Conservation (phyloP, 2,329 filamentous ascomycete species). For the Colletotrichum nymphaeae region DNA sequence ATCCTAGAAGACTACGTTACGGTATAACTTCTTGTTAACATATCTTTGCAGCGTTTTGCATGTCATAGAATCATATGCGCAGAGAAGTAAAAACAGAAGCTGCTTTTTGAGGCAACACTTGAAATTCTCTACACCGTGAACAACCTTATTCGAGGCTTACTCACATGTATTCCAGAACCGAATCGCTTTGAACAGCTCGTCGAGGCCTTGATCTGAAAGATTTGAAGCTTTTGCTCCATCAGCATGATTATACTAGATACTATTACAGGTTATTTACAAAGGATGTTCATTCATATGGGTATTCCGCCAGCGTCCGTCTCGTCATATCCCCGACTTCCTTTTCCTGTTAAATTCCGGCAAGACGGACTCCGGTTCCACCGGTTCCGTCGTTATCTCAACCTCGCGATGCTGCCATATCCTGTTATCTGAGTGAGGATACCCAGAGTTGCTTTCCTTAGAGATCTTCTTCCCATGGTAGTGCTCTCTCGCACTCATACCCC, state of each 20-base stretch:
- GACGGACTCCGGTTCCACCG: slow-evolving; percentile 29
- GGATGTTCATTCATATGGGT: neutral
- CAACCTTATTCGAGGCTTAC: neutral
- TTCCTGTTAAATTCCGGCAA: slow-evolving; percentile 7
- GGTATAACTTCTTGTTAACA: neutral
- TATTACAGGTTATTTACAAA: neutral
- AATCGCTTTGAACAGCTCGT: neutral
- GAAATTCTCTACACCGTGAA: neutral
- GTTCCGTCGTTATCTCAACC: slow-evolving; percentile 32
- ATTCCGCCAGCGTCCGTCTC: neutral
- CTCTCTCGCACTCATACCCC: slow-evolving; percentile 5
- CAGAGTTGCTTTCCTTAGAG: neutral
- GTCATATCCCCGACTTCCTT: slow-evolving; percentile 15
- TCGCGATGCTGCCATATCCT: slow-evolving; percentile 33
- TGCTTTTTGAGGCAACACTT: neutral
- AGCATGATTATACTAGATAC: neutral
- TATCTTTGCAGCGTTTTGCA: neutral
- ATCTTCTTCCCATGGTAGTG: slow-evolving; percentile 18
- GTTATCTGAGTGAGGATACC: slow-evolving; percentile 19
- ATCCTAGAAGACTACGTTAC: neutral
- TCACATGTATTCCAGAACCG: too few species aligned
- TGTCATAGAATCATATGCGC: neutral
- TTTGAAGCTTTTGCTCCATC: neutral
- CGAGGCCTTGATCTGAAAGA: neutral
- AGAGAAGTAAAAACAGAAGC: neutral